Conservation (phyloP, 139 green algal species). For the Chlorella sp. region DNA sequence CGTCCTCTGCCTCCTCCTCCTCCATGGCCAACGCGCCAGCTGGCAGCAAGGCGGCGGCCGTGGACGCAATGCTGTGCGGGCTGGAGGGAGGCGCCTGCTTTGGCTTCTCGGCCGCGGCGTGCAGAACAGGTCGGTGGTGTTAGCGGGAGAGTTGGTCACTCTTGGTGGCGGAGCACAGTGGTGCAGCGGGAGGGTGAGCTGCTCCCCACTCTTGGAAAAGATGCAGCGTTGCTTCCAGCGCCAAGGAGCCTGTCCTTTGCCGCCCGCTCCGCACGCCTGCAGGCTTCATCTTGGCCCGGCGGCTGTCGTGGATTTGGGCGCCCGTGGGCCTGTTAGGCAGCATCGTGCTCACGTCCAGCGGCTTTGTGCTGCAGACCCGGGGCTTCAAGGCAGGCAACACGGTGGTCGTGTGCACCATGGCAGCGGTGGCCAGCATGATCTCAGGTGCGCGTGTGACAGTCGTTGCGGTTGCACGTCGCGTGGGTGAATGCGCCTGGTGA, state of each 20-base stretch:
- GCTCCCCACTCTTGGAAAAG: too few species aligned
- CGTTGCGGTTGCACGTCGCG: too few species aligned
- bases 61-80: conserved; percentile 39
- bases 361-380: conserved; percentile 71
- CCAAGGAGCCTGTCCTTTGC: too few species aligned
- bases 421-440: conserved; percentile 72
- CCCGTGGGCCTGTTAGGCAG: conserved; percentile 54
- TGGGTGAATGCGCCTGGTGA: neutral
- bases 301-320: conserved; percentile 31
- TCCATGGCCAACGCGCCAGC: too few species aligned
- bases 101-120: conserved; percentile 64
- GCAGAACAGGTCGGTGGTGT: conserved; percentile 35
- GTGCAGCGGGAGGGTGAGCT: too few species aligned
- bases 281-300: conserved; percentile 62
- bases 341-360: conserved; percentile 51
- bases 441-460: conserved; percentile 34
- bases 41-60: neutral
- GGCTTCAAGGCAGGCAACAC: conserved; percentile 79
- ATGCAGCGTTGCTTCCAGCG: too few species aligned
- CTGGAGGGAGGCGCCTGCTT: conserved; percentile 80
- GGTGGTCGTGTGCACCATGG: conserved; percentile 76
- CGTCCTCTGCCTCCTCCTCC: too few species aligned
- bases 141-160: too few species aligned
- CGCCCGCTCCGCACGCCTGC: conserved; percentile 6
- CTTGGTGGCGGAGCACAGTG: too few species aligned